Base-by-base conservation (phyloP, 352 stramenopile species). In the Pythium coloratum region DNA sequence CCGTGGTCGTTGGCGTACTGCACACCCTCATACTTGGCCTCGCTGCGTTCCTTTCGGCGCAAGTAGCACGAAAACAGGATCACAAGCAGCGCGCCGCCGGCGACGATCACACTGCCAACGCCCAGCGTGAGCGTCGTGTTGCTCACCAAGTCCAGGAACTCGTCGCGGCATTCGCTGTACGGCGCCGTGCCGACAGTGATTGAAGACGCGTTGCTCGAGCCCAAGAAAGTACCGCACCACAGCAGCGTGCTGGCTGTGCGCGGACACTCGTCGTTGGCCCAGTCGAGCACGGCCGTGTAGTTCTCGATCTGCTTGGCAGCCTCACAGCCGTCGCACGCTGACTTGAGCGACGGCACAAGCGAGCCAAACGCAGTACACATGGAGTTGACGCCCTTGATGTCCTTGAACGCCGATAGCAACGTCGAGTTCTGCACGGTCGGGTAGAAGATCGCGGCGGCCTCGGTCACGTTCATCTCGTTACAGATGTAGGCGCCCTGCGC, bases 211-310 rank as follows among this genome's bases (percentile, higher is more conserved):
- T 57, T 40, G 30, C 74, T 71, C 2, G 66, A 69, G 6, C 75
- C 62, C 10, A 94, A 55, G 59, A 80, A 92, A 26, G 75, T 55
- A 42, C 81, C 83, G 55, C 86, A 95, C 73, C 81, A 95, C n/a
- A 76, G 47, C 34, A 84, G 58, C 51, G 80, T 90, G 6, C 67
- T 62, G 44, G 70, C 72, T 5, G 78, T 86, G 51, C 84, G 73
- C 4, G 84, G 84, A 55, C 86, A 95, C 74, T 95, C 50, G 62
- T 87, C 76, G 70, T 93, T 87, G 9, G 84, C 80, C 86, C 86
- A 95, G 61, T 90, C 78, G 30, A 93, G 76, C n/a, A 95, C 75
- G 33, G 70, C 70, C n/a, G 80, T 85, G 56, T 90, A 86, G 64
- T 92, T 88, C 34, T 80, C 64, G 49, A 86, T 82, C 56, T 90